Evolutionary conservation across 2,329 filamentous ascomycete genomes (phyloP), one percentile per base, ranked within the genome.

Genomic region (Diplodia scrobiculata): DNA sequence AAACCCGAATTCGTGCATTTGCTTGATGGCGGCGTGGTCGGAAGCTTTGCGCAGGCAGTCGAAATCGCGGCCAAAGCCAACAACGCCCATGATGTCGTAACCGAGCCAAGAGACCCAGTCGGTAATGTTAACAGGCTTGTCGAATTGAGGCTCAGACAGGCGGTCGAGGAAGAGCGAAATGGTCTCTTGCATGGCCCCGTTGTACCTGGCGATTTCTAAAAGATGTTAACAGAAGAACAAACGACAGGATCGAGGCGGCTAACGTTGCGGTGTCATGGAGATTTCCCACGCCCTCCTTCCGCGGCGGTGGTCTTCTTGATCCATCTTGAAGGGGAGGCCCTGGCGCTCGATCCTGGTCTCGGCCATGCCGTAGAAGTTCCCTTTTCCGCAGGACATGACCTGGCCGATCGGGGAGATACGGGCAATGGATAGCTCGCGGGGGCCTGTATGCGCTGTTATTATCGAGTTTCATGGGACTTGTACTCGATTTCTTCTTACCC

Each of bases 11-110:
- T 60, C 77, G 5, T 78, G 76, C 0, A 82, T 76, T 62, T 82
- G 67, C 29, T 77, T 72, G 10, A 78, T 79, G 27, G 79, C 78
- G 67, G 78, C 75, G 17, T 81, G 73, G 67, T 81, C 80, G 36
- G 69, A 70, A 5, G 75, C 73, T 17, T 76, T 73, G 68, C 78
- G 75, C 63, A 82, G 68, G 78, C 80, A 79, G 36, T 75, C 74
- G 68, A 82, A 80, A 51, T 79, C 73, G 69, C 81, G 79, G 2
- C 79, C 79, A 69, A 81, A 80, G 34, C 78, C 78, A 29, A 82
- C 70, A 67, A 83, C 80, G 9, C 81, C 81, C 79, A 85, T 84
- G 67, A 84, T 79, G 66, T 84, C 83, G 68, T 84, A 81, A 10
- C 80, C 77, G 34, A 84, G 71, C 74, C 78, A 82, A 67, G 79